Evolutionary conservation across 177 flowering plant species (phyloP).

Genomic region (Tripterygium wilfordii): DNA sequence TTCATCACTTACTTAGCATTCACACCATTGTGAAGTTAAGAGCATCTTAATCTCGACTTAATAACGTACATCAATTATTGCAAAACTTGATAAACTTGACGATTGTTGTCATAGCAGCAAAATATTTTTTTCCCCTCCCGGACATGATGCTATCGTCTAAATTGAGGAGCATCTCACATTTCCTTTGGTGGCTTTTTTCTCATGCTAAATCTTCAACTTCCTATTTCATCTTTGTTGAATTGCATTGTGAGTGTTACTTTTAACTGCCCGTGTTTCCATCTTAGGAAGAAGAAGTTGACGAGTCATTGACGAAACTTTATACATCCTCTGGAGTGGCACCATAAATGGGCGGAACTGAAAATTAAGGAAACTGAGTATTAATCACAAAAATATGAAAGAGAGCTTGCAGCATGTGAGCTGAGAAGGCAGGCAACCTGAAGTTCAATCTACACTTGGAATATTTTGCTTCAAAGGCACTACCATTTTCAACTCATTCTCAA

Average conservation of each 20-base stretch:
- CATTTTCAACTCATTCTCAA: conserved; percentile 34
- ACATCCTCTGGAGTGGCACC: conserved; percentile 84
- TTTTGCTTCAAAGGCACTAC: conserved; percentile 52
- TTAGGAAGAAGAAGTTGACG: conserved; percentile 84
- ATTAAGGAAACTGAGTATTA: conserved; percentile 64
- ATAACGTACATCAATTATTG: too few species aligned
- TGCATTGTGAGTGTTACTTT: not conserved
- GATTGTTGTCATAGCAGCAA: too few species aligned
- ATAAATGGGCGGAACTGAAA: conserved; percentile 87
- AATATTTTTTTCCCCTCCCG: too few species aligned
- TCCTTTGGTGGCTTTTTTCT: too few species aligned
- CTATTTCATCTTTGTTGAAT: not conserved
- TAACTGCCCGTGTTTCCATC: conserved; percentile 1
- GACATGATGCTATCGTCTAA: too few species aligned
- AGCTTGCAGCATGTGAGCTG: conserved; percentile 39
- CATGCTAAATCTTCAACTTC: too few species aligned
- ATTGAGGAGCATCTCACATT: too few species aligned
- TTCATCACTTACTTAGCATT: too few species aligned
- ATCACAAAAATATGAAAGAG: conserved; percentile 45
- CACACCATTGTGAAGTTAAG: too few species aligned
- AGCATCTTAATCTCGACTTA: too few species aligned
- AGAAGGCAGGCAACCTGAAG: conserved; percentile 21
- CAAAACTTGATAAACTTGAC: too few species aligned
- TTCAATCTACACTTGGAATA: conserved; percentile 30
- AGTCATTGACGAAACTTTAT: conserved; percentile 79